Percentiles rank a stretch among this genome's conserved stretches.
Conservation (phyloP, 78 protist genomes). For the Chrysochromulina parva region DNA sequence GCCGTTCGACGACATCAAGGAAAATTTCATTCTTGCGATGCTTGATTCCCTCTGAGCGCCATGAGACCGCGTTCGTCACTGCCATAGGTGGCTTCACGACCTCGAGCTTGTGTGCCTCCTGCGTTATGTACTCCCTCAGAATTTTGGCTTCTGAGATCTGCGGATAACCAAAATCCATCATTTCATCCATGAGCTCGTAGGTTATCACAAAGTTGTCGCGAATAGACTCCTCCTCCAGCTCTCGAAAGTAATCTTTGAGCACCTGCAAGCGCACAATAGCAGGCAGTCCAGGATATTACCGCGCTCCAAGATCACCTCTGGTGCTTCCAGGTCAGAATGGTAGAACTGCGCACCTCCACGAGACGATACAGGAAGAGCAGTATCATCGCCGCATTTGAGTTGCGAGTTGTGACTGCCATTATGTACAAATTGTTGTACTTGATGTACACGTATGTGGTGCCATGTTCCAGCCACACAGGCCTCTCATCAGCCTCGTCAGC, state of each 20-base stretch:
- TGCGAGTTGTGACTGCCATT: slow-evolving; percentile 86
- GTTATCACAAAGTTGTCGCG: slow-evolving; percentile 97
- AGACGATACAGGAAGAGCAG: slow-evolving; percentile 86
- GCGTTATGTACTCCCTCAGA: slow-evolving; percentile 86
- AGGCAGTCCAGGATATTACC: too few relatives aligned
- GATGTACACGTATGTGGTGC: slow-evolving; percentile 78
- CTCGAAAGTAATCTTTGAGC: slow-evolving; percentile 81
- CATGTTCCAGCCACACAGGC: slow-evolving; percentile 38
- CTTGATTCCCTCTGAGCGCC: slow-evolving; percentile 91
- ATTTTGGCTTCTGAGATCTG: slow-evolving; percentile 87
- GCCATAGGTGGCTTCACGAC: slow-evolving; percentile 52
- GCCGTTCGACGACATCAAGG: slow-evolving; percentile 94
- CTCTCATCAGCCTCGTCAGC: slow-evolving; percentile 31
- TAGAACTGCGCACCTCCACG: slow-evolving; percentile 70
- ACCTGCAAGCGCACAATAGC: too few relatives aligned
- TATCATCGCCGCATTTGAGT: slow-evolving; percentile 84
- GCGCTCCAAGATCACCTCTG: too few relatives aligned
- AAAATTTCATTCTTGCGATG: slow-evolving; percentile 94
- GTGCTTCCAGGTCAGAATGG: too few relatives aligned
- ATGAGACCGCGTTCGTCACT: slow-evolving; percentile 74
- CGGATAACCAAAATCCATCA: slow-evolving; percentile 97
- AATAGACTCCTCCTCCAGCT: slow-evolving; percentile 93
- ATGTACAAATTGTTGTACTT: slow-evolving; percentile 88
- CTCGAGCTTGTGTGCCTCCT: slow-evolving; percentile 82
- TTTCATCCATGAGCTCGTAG: slow-evolving; percentile 98